Evolutionary conservation across 768 basidiomycete genomes (phyloP), one percentile per base, ranked within the genome.

Genomic region (Leccinum aurantiacum): DNA sequence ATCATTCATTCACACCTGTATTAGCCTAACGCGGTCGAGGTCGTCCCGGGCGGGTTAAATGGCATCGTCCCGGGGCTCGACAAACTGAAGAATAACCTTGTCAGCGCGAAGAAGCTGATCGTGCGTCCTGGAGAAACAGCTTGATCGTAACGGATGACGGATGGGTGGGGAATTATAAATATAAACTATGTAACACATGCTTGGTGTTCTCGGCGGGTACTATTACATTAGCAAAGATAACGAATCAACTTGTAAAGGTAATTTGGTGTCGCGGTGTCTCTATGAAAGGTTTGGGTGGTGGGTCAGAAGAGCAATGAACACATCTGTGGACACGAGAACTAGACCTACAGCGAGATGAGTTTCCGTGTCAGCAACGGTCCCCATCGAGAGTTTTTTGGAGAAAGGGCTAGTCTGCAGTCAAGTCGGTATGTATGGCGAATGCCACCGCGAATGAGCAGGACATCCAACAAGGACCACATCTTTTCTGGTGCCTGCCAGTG

Each of bases 341-440:
- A 22, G 22, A 22, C 22, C 22, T 22, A 22, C 22, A 22, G 22
- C 22, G 22, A 22, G 22, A 22, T 22, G 22, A 22, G 22, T 22
- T 22, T 22, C 22, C 22, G 22, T 22, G 22, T 22, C 22, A 22
- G 22, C 22, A 22, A 22, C 22, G 22, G 22, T 22, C 22, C 22
- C 22, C 22, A 22, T 22, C 22, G 22, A 22, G 22, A 22, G 22
- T 22, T 22, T 22, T 22, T 22, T 22, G 22, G 22, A 22, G 22
- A 22, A 22, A 22, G 22, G 22, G 22, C 22, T 22, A 22, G 22
- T 22, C 22, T 22, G 22, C 22, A 22, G 22, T 22, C 22, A 22
- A 22, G 22, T 82, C 79, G 62, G 93, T 88, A 79, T 75, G 63
- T 86, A 82, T 1, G 87, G 9, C 74, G 77, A 53, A 91, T 77